Evolutionary conservation across 2,329 filamentous ascomycete species (phyloP), one percentile per base, ranked within the genome.

Genomic region (Fusarium udum): DNA sequence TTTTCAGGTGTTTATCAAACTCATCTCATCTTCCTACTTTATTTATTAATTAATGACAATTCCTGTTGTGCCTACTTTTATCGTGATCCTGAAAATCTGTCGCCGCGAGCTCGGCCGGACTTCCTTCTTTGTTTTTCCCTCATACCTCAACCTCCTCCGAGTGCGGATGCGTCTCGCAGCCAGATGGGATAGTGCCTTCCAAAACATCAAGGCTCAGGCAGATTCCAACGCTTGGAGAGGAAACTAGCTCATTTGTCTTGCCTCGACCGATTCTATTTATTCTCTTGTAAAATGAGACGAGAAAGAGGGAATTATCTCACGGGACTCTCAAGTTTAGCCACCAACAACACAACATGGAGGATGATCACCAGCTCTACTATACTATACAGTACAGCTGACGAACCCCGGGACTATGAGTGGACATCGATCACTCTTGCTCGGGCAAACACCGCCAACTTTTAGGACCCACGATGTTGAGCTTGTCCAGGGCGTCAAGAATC

Each of bases 351-450:
- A 58, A 7, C 40, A 28, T 28, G 24, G 37, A 49, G 24, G 37
- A 49, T 58, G 40, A 58, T 36, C n/a, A 36, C 55, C 55, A 48
- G 42, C 40, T 49, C n/a, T 34, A 34, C 15, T 34, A 34, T 24
- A 51, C n/a, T 28, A 56, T 48, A 48, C 13, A 48, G 31, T 34
- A 49, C 32, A 36, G 72, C 75, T 78, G 74, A 78, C 72, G 69
- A 78, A 77, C 68, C 32, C 64, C 59, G 69, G 49, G 46, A 46
- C 69, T 64, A 74, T 77, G 72, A 78, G 70, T 77, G 77, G 76
- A 43, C 72, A 53, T 26, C n/a, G 14, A 53, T 67, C 52, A 61
- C 53, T 61, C 57, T 60, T 64, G 52, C 67, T 72, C 72, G 66
- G 76, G 28, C 69, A 75, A 76, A 74, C 59, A 64, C 76, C 72